Evolutionary conservation across 2,329 filamentous ascomycete genomes (phyloP).

Genomic region (Herpotrichia juniperi): DNA sequence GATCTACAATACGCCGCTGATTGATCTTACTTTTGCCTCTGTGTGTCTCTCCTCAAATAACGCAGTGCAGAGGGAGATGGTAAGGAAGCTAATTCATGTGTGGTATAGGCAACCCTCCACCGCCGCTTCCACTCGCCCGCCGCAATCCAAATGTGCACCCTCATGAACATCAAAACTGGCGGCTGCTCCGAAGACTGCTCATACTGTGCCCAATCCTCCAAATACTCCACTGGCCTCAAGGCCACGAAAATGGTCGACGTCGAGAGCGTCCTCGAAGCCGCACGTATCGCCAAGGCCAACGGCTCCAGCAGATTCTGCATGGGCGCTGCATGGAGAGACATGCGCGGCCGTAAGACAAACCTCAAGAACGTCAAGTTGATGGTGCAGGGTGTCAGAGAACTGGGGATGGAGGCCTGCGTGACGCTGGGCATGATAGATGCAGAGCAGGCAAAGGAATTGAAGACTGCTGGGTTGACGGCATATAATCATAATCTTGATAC

Average conservation of each 20-base stretch:
- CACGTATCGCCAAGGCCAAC: constrained; percentile 77
- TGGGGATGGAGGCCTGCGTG: constrained; percentile 94
- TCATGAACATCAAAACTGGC: constrained; percentile 97
- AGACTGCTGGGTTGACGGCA: constrained; percentile 82
- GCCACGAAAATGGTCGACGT: constrained; percentile 81
- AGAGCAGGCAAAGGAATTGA: constrained; percentile 79
- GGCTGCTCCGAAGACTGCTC: constrained; percentile 92
- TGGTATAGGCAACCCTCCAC: constrained; percentile 72
- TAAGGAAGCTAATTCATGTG: too few relatives aligned
- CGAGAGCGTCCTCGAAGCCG: constrained; percentile 79
- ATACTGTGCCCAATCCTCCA: constrained; percentile 89
- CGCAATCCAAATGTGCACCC: constrained; percentile 87
- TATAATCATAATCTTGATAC: constrained; percentile 97
- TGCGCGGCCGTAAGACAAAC: constrained; percentile 85
- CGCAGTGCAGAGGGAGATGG: neutral
- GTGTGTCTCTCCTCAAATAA: constrained; percentile 54
- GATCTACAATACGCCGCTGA: constrained; percentile 81
- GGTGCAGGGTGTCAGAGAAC: constrained; percentile 77
- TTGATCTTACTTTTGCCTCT: constrained; percentile 77
- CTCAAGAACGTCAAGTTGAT: constrained; percentile 85
- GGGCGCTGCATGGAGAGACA: constrained; percentile 93
- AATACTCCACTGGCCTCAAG: constrained; percentile 77
- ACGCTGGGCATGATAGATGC: constrained; percentile 91
- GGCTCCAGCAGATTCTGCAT: constrained; percentile 94
- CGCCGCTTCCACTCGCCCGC: constrained; percentile 83